Evolutionary conservation across 2,329 filamentous ascomycete genomes (phyloP).

Genomic region (Trichothecium sympodiale): DNA sequence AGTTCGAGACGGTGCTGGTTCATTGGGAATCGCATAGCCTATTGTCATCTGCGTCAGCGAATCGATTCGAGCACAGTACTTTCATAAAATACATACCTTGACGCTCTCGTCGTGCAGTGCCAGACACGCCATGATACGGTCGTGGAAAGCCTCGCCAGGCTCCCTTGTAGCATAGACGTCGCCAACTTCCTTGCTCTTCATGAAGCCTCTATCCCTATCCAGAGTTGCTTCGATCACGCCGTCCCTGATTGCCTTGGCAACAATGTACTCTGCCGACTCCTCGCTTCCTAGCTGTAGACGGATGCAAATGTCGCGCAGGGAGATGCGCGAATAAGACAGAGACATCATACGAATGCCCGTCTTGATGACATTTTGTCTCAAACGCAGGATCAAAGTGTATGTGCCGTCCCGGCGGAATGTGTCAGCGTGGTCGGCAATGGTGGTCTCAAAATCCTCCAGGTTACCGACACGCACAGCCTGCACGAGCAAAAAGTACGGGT

Average conservation of each 20-base stretch:
- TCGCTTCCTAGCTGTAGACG: conserved; percentile 87
- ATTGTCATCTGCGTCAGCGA: conserved; percentile 12
- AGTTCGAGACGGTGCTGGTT: conserved; percentile 95
- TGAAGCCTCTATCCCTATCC: conserved; percentile 89
- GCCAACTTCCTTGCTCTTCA: conserved; percentile 95
- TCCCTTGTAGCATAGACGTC: conserved; percentile 95
- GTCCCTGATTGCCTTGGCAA: conserved; percentile 95
- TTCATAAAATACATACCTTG: conserved; percentile 53
- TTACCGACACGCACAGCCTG: conserved; percentile 96
- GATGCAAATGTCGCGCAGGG: conserved; percentile 92
- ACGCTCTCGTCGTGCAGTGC: conserved; percentile 94
- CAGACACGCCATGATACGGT: conserved; percentile 86
- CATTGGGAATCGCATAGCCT: conserved; percentile 99
- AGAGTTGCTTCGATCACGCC: conserved; percentile 93
- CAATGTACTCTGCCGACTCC: conserved; percentile 97
- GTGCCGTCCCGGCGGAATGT: conserved; percentile 89
- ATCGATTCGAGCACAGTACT: conserved; percentile 1
- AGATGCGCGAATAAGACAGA: conserved; percentile 93
- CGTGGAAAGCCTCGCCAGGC: conserved; percentile 94
- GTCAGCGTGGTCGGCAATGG: conserved; percentile 69
- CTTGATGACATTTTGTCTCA: conserved; percentile 98
- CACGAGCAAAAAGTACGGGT: conserved; percentile 88
- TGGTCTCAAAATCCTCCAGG: conserved; percentile 81
- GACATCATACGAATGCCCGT: conserved; percentile 99
- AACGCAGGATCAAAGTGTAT: conserved; percentile 86